phyloP scores from a whole-genome alignment of 2,329 filamentous ascomycete genomes.

The Fragosphaeria purpurea region DNA sequence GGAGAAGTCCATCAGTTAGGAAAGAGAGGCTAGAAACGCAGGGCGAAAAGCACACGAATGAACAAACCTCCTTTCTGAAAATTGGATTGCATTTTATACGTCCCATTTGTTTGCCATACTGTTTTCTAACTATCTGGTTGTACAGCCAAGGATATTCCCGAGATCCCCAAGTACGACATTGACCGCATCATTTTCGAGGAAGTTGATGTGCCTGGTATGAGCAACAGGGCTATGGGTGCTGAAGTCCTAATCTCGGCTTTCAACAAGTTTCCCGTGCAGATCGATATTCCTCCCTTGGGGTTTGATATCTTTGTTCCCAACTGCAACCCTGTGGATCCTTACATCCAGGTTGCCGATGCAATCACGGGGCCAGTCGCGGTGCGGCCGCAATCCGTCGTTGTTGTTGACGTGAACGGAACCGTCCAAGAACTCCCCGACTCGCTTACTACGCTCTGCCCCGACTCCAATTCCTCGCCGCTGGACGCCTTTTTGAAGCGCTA shows the following conservation, averaged over 20 bases:
- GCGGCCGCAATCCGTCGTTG: constrained; percentile 55
- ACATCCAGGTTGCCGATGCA: constrained; percentile 71
- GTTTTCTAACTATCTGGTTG: constrained; percentile 26
- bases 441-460: constrained; percentile 64
- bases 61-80: too few species aligned
- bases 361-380: constrained; percentile 58
- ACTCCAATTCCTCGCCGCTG: constrained; percentile 68
- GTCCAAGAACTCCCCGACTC: constrained; percentile 64
- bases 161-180: constrained; percentile 73
- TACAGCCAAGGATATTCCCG: constrained; percentile 60
- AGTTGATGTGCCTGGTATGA: constrained; percentile 37
- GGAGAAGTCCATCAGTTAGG: constrained; percentile 39
- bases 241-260: constrained; percentile 63
- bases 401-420: constrained; percentile 59
- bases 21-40: background rate
- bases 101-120: constrained; percentile 8
- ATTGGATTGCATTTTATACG: background rate
- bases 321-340: constrained; percentile 60
- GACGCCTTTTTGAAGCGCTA: constrained; percentile 74
- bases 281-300: constrained; percentile 67
- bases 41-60: background rate
- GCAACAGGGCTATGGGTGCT: constrained; percentile 61
- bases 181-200: constrained; percentile 72
- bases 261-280: constrained; percentile 69
- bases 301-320: constrained; percentile 82